A percentile compares a stretch with the other conserved stretches of the same genome.
phyloP scores from a whole-genome alignment of 352 stramenopile genomes.

The Globisporangium echinulatum region DNA sequence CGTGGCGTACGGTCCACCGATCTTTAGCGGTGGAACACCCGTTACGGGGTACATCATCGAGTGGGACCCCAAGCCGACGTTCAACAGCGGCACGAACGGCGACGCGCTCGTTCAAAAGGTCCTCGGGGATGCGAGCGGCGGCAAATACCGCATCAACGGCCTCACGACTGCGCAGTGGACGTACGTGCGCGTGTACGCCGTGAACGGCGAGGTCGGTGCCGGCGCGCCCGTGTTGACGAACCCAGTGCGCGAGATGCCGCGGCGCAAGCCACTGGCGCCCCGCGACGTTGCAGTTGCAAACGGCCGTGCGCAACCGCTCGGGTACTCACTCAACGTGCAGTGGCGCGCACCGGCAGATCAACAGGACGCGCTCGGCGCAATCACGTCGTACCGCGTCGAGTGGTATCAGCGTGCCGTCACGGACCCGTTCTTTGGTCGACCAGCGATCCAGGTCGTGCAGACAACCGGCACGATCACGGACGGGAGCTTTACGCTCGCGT shows the following conservation, averaged over 20 bases:
- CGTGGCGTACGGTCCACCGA: constrained; percentile 72
- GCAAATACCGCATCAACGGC: constrained; percentile 40
- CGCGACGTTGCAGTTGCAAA: constrained; percentile 32
- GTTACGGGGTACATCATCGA: constrained; percentile 90
- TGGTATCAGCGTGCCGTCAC: constrained; percentile 60
- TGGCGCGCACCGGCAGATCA: constrained; percentile 38
- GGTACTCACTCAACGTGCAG: constrained; percentile 40
- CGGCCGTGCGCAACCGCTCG: constrained; percentile 25
- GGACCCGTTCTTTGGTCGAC: constrained; percentile 50
- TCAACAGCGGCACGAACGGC: constrained; percentile 62
- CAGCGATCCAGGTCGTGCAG: constrained; percentile 43
- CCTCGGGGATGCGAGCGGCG: constrained; percentile 12
- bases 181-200: constrained; percentile 69
- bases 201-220: constrained; percentile 48
- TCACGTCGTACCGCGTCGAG: constrained; percentile 52
- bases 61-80: constrained; percentile 76
- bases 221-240: constrained; percentile 32
- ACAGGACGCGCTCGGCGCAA: background rate
- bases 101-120: constrained; percentile 43
- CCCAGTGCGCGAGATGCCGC: constrained; percentile 57
- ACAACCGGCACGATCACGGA: constrained; percentile 40
- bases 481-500: constrained; percentile 61
- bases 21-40: constrained; percentile 80
- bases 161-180: constrained; percentile 40
- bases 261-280: constrained; percentile 38